Percentiles rank a stretch among this genome's conserved stretches.
phyloP scores from a whole-genome alignment of 352 stramenopile species.

The Phytopythium aichiense region DNA sequence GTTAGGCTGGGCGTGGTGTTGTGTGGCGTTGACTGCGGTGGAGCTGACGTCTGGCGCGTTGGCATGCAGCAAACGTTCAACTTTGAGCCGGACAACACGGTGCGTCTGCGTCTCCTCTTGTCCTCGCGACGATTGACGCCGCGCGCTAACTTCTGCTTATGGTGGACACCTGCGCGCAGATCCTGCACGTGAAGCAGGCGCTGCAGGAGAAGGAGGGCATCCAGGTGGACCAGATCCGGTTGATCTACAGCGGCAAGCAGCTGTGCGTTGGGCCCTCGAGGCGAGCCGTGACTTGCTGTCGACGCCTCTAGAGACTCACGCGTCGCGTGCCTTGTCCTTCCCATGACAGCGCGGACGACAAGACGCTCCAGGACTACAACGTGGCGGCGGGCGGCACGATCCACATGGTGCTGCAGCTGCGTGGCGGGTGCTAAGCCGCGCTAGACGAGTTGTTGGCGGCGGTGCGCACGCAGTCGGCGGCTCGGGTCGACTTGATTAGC shows the following conservation, averaged over 20 bases:
- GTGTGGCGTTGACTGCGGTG: too few relatives aligned
- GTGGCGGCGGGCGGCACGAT: slow-evolving; percentile 96
- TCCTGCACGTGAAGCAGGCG: slow-evolving; percentile 96
- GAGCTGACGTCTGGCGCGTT: neutral
- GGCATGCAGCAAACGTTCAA: slow-evolving; percentile 79
- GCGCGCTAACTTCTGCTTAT: neutral
- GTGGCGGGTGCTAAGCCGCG: slow-evolving; percentile 77
- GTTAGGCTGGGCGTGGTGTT: too few relatives aligned
- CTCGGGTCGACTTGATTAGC: neutral
- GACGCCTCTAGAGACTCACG: neutral
- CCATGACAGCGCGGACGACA: slow-evolving; percentile 87
- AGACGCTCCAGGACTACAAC: slow-evolving; percentile 96
- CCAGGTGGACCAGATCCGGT: slow-evolving; percentile 83
- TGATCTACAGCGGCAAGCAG: slow-evolving; percentile 99
- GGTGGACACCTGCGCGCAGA: slow-evolving; percentile 33
- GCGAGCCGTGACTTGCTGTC: neutral
- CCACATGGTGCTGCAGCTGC: slow-evolving; percentile 98
- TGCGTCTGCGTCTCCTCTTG: slow-evolving; percentile 13
- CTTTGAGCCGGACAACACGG: slow-evolving; percentile 85
- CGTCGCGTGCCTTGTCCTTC: slow-evolving; percentile 7
- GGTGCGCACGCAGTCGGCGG: neutral
- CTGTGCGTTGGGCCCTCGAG: slow-evolving; percentile 44
- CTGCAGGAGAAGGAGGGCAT: slow-evolving; percentile 99
- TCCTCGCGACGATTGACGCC: neutral
- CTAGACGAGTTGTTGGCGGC: neutral